Base-by-base conservation (phyloP, 768 basidiomycete species). In the Infundibulicybe gibba region DNA sequence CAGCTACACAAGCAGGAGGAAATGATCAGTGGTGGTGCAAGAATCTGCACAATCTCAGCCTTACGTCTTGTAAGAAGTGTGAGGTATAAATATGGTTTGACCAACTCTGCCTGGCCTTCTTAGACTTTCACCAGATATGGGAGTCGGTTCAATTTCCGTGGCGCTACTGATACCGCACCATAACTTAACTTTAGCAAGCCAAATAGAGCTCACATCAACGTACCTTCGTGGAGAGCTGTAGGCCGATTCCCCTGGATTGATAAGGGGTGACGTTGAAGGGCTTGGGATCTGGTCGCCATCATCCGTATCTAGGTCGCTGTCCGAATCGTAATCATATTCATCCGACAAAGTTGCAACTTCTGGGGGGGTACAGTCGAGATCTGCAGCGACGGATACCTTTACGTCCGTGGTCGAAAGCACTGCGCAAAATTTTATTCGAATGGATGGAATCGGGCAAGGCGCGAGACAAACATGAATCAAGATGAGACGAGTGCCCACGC, bases 241-340 rank as follows among this genome's bases (percentile, higher is more conserved):
- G n/a, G n/a, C n/a, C n/a, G n/a, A n/a, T n/a, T n/a, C n/a, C n/a
- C n/a, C n/a, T n/a, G n/a, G n/a, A n/a, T n/a, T n/a, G n/a, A n/a
- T n/a, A n/a, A n/a, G n/a, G n/a, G n/a, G n/a, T n/a, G n/a, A n/a
- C n/a, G n/a, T n/a, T n/a, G n/a, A 8, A 4, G 25, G 32, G 11
- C 20, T 37, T 6, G 14, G n/a, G 20, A 20, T 42, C 38, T 16
- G 32, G 14, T 19, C 11, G 2, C 50, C 49, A 1, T 31, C 19
- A 2, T 48, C 49, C 1, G 47, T 46, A 8, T 53, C 49, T 2
- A 61, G 37, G 31, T 61, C 60, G 40, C 58, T 61, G 32, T 61
- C 60, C 2, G 54, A 54, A 12, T 40, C 41, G 20, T 61, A 59
- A 10, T 52, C 56, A 20, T 54, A 61, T 5, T n/a, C 45, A 19